Evolutionary conservation across 176 grass and related monocot species (phyloP).

Genomic region (Melocanna baccifera): DNA sequence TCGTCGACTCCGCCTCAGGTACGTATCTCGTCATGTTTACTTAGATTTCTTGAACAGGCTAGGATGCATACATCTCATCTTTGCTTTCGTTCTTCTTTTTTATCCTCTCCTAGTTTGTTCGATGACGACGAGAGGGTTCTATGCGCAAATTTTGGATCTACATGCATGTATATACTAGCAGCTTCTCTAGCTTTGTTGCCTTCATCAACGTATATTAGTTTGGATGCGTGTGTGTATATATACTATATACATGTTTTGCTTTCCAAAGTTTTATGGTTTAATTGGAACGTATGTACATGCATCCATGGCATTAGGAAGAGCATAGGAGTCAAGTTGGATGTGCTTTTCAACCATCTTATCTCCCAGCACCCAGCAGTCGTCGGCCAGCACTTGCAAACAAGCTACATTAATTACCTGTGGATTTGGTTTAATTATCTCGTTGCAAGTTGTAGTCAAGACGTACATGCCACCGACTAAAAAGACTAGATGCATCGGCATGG

Average conservation of each 20-base stretch:
- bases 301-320: neutral
- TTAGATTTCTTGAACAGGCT: too few relatives aligned
- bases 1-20: conserved; percentile 81
- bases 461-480: neutral
- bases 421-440: neutral
- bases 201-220: neutral
- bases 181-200: neutral
- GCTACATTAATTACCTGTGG: too few relatives aligned
- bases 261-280: too few relatives aligned
- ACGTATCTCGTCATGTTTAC: neutral
- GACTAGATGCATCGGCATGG: neutral
- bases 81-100: neutral
- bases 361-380: too few relatives aligned
- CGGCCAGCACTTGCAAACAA: neutral
- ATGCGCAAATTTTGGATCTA: neutral
- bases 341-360: neutral
- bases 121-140: neutral
- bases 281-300: too few relatives aligned
- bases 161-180: neutral
- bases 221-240: neutral
- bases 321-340: neutral
- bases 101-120: too few relatives aligned
- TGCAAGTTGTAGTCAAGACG: neutral
- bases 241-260: too few relatives aligned
- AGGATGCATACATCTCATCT: too few relatives aligned